Evolutionary conservation across 108 stramenopile species (phyloP).

Genomic region (Nitzschia putrida): DNA sequence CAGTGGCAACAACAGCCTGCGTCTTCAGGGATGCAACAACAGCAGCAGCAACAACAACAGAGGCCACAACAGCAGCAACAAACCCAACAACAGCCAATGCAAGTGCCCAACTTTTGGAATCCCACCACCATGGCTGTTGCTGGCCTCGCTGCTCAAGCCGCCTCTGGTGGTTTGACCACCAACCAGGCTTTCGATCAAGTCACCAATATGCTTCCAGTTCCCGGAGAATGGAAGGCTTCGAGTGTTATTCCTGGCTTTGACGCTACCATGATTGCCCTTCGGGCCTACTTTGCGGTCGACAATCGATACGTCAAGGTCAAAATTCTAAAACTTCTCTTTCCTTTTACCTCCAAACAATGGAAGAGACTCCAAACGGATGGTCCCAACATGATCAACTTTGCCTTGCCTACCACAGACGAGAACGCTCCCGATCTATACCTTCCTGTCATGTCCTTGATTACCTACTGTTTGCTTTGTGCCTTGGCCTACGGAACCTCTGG

Average conservation of each 20-base stretch:
- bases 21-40: constrained; percentile 15
- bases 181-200: constrained; percentile 59
- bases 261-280: constrained; percentile 62
- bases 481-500: constrained; percentile 87
- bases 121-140: constrained; percentile 61
- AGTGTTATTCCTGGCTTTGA: constrained; percentile 83
- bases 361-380: constrained; percentile 48
- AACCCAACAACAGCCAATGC: constrained; percentile 32
- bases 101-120: constrained; percentile 50
- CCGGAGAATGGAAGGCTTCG: constrained; percentile 29
- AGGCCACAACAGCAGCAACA: constrained; percentile 39
- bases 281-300: constrained; percentile 94
- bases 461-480: constrained; percentile 92
- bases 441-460: constrained; percentile 93
- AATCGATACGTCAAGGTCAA: constrained; percentile 92
- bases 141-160: constrained; percentile 34
- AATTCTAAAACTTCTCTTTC: constrained; percentile 85
- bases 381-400: constrained; percentile 51
- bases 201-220: constrained; percentile 29
- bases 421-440: constrained; percentile 98
- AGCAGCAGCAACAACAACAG: constrained; percentile 42
- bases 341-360: constrained; percentile 86
- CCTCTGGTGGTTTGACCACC: constrained; percentile 32
- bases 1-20: constrained; percentile 26
- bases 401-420: constrained; percentile 83